Percentiles rank a stretch among this genome's conserved stretches.
Evolutionary conservation across 495 filamentous ascomycete genomes (phyloP).

Genomic region (Trichoderma gamsii): DNA sequence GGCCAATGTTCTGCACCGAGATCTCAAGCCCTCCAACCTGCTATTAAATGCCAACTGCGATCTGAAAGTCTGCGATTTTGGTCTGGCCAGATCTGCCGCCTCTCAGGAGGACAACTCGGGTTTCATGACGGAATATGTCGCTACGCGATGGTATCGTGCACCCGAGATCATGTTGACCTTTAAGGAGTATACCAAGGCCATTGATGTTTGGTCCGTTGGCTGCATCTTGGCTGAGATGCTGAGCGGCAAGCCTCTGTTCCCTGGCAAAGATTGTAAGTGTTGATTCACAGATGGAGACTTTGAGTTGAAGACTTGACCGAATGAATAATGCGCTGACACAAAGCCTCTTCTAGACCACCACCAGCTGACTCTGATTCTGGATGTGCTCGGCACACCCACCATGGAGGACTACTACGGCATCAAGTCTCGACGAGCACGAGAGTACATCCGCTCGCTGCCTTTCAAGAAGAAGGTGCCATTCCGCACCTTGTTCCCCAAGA

Average conservation of each 20-base stretch:
- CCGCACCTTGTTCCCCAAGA: conserved; percentile 95
- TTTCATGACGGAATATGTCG: conserved; percentile 99
- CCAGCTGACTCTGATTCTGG: conserved; percentile 94
- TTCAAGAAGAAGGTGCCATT: conserved; percentile 99
- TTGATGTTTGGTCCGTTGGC: conserved; percentile 98
- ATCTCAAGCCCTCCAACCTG: conserved; percentile 95
- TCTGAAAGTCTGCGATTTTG: conserved; percentile 98
- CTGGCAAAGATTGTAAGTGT: conserved; percentile 92
- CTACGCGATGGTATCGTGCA: conserved; percentile 97
- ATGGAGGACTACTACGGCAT: conserved; percentile 99
- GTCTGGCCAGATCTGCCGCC: conserved; percentile 84
- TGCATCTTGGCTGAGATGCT: conserved; percentile 99
- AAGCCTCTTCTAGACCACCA: conserved; percentile 68
- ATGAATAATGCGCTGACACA: conserved; percentile 23
- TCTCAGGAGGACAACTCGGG: conserved; percentile 98
- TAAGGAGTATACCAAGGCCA: conserved; percentile 99
- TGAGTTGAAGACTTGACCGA: neutral
- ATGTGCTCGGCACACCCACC: conserved; percentile 95
- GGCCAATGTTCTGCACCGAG: conserved; percentile 95
- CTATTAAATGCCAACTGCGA: conserved; percentile 98
- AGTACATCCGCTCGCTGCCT: conserved; percentile 98
- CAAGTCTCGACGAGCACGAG: conserved; percentile 93
- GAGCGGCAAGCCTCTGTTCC: conserved; percentile 96
- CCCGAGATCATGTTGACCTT: conserved; percentile 99
- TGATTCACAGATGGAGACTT: neutral